Percentiles rank a stretch among this genome's conserved stretches.
Evolutionary conservation across 2,329 filamentous ascomycete genomes (phyloP).

Genomic region (Pestalotiopsis sp.): DNA sequence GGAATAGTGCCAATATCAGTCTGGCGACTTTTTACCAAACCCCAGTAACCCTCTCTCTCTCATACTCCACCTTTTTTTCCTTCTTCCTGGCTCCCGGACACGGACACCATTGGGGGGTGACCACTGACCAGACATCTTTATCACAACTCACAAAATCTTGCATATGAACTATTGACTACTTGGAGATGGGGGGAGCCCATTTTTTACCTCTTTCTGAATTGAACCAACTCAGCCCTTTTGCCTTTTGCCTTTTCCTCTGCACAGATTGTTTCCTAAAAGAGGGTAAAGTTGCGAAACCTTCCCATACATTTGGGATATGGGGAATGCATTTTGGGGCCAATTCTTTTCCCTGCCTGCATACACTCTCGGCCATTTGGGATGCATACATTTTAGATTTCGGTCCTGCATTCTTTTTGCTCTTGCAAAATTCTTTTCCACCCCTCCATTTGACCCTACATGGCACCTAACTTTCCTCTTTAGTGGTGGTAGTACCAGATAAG

Average conservation of each 20-base stretch:
- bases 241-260: background rate
- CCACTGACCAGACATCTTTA: background rate
- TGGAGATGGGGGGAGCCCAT: background rate
- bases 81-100: background rate
- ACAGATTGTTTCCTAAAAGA: background rate
- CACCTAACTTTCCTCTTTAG: too few species aligned
- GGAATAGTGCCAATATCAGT: background rate
- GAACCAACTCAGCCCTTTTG: background rate
- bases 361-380: too few species aligned
- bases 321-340: background rate
- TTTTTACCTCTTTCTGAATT: too few species aligned
- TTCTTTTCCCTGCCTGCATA: background rate
- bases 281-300: background rate
- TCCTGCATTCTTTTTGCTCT: too few species aligned
- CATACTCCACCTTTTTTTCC: background rate
- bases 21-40: background rate
- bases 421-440: too few species aligned
- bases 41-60: background rate
- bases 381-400: too few species aligned
- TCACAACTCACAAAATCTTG: constrained; percentile 8
- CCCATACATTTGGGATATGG: background rate
- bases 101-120: background rate
- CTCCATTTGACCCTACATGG: too few species aligned
- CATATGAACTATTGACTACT: background rate
- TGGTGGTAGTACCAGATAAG: too few species aligned